Base-by-base conservation (phyloP, 257 asterid species). In the Voacanga thouarsii region DNA sequence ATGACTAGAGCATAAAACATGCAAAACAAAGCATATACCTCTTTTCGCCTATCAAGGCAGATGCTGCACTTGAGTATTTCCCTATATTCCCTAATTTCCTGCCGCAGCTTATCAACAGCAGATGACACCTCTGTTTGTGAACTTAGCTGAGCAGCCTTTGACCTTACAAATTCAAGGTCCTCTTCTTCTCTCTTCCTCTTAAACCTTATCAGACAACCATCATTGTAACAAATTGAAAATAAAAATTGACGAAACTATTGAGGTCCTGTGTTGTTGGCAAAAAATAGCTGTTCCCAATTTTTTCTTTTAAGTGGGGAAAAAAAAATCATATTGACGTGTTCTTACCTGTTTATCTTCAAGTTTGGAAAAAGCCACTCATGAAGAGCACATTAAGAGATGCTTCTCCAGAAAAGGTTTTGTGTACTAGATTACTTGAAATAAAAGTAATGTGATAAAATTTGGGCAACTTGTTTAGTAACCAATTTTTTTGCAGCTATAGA, bases 1-100 rank as follows among this genome's bases (percentile, higher is more conserved):
- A 45, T 63, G n/a, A 15, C 56, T 11, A 59, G 16, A 41, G 41
- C n/a, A 73, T 23, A 9, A 23, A 73, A 19, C 12, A 73, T 5
- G 23, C 16, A 24, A 47, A 24, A 10, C 5, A 21, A 53, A 47
- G 33, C 12, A 43, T 3, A 28, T 86, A 96, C 98, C 99, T 96
- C 98, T 87, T 96, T 96, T 82, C 97, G 85, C 84, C 94, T 86
- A 69, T 96, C 97, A 84, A 84, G 92, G 90, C 98, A 96, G 77
- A 96, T 89, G 74, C 90, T 85, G 84, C 99, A 96, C 83, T 90
- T 93, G 57, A 96, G 92, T 85, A 96, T 96, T 76, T 92, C 98
- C 79, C 83, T 88, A 89, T 92, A 96, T 85, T 92, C 97, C 83
- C 69, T 87, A 56, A 93, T 92, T 87, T 92, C 97, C 82, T 88